Evolutionary conservation across 495 filamentous ascomycete genomes (phyloP).

Genomic region (Podospora australis): DNA sequence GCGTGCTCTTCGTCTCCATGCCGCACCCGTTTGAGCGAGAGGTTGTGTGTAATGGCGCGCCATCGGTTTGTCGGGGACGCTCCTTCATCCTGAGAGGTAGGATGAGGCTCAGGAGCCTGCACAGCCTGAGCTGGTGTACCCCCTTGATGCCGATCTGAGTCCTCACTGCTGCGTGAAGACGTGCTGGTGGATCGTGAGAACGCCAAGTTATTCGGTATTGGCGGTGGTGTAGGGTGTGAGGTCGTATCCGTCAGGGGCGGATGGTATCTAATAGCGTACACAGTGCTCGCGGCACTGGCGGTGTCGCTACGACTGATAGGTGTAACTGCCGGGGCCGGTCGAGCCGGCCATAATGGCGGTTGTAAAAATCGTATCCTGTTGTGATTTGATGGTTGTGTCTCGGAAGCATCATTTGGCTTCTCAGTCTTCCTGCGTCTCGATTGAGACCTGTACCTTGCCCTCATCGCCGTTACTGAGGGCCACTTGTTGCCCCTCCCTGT

Average conservation of each 20-base stretch:
- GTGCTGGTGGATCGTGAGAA: constrained; percentile 30
- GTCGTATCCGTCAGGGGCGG: constrained; percentile 66
- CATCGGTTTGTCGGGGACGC: constrained; percentile 19
- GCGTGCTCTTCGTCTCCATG: constrained; percentile 16
- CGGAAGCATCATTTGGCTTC: constrained; percentile 12
- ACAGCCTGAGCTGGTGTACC: constrained; percentile 3
- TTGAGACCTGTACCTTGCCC: constrained; percentile 35
- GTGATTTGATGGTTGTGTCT: constrained; percentile 22
- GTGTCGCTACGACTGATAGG: constrained; percentile 75
- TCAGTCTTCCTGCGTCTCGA: constrained; percentile 19
- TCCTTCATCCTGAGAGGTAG: too few species aligned
- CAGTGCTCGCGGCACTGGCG: constrained; percentile 62
- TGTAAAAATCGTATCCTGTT: constrained; percentile 33
- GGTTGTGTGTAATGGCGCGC: constrained; percentile 19
- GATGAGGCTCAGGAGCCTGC: too few species aligned
- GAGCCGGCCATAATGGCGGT: constrained; percentile 50
- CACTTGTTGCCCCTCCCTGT: constrained; percentile 29
- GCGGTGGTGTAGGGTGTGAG: constrained; percentile 34
- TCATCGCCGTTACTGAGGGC: constrained; percentile 40
- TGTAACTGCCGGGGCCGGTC: constrained; percentile 58
- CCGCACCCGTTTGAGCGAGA: constrained; percentile 16
- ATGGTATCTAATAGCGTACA: constrained; percentile 79
- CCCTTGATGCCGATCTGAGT: constrained; percentile 14
- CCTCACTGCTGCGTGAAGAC: constrained; percentile 23
- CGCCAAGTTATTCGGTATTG: constrained; percentile 23